Evolutionary conservation across 495 filamentous ascomycete species (phyloP), one percentile per base, ranked within the genome.

Genomic region (Apiosordaria backusii): DNA sequence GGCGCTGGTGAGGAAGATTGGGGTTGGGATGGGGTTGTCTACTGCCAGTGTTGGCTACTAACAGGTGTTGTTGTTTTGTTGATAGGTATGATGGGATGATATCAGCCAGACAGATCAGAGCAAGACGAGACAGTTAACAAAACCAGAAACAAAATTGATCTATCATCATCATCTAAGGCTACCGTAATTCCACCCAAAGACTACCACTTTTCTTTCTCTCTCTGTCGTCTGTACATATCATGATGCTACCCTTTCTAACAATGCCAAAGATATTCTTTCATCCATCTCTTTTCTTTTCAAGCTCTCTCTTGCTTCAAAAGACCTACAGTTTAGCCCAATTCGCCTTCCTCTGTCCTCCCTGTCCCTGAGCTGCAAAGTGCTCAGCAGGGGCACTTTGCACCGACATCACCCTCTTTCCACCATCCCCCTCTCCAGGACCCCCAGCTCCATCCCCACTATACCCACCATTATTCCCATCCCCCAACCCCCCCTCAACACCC

Each of bases 1-100:
- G 74, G 92, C 91, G 2, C 77, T 97, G 54, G 89, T 89, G 68
- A 88, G 87, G 72, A 97, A 97, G 84, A 95, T 96, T 74, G 89
- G 85, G 3, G 80, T 78, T 58, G 92, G 92, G 0, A 92, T 97
- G 90, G 91, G 89, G 3, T 72, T 77, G n/a, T 50, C 18, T 24
- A 25, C 53, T 13, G 35, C n/a, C n/a, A n/a, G 35, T 45, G 35
- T 45, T 45, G 35, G 35, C 9, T 45, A 45, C 35, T 45, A 13
- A 13, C n/a, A n/a, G n/a, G n/a, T n/a, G n/a, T n/a, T n/a, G n/a
- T n/a, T n/a, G n/a, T n/a, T n/a, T n/a, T n/a, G n/a, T n/a, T n/a
- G n/a, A n/a, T n/a, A n/a, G n/a, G n/a, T n/a, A n/a, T n/a, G n/a
- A n/a, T n/a, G n/a, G n/a, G n/a, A n/a, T n/a, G n/a, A n/a, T n/a